phyloP scores from a whole-genome alignment of 257 asterid species.

The Lycium barbarum region DNA sequence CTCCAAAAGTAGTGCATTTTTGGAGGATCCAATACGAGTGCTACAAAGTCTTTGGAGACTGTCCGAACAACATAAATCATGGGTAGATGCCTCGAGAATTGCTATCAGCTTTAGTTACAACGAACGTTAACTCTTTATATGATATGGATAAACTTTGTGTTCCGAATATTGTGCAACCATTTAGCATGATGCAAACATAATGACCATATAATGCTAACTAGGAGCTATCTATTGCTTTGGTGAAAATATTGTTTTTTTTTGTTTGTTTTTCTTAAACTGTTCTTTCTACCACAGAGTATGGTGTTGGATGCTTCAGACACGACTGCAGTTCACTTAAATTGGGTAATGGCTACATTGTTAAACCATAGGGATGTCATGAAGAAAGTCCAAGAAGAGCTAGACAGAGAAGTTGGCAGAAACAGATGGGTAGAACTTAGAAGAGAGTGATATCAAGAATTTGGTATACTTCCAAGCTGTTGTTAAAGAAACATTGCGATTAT shows the following conservation, averaged over 20 bases:
- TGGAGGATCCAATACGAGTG: too few relatives aligned
- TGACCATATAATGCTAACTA: background rate
- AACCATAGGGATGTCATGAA: slow-evolving; percentile 44
- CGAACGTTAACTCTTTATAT: background rate
- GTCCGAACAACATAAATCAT: background rate
- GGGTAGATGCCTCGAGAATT: background rate
- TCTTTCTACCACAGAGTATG: slow-evolving; percentile 36
- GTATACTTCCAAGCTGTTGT: slow-evolving; percentile 60
- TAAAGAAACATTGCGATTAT: slow-evolving; percentile 61
- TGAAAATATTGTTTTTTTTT: background rate
- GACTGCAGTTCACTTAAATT: slow-evolving; percentile 52
- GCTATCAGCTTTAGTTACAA: background rate
- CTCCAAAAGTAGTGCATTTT: too few relatives aligned
- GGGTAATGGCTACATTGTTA: slow-evolving; percentile 50
- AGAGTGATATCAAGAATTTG: slow-evolving; percentile 52
- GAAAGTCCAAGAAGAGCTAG: slow-evolving; percentile 55
- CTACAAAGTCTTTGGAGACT: background rate
- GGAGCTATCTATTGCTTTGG: background rate
- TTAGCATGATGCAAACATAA: background rate
- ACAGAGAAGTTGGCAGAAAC: slow-evolving; percentile 45
- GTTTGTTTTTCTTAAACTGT: background rate
- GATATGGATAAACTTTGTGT: background rate
- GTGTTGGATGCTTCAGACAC: slow-evolving; percentile 66
- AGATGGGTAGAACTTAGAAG: slow-evolving; percentile 65
- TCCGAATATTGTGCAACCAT: background rate